A percentile compares a stretch with the other conserved stretches of the same genome.
Evolutionary conservation across 1,139 yeast genomes (phyloP).

Genomic region (Taiozyma sp.): DNA sequence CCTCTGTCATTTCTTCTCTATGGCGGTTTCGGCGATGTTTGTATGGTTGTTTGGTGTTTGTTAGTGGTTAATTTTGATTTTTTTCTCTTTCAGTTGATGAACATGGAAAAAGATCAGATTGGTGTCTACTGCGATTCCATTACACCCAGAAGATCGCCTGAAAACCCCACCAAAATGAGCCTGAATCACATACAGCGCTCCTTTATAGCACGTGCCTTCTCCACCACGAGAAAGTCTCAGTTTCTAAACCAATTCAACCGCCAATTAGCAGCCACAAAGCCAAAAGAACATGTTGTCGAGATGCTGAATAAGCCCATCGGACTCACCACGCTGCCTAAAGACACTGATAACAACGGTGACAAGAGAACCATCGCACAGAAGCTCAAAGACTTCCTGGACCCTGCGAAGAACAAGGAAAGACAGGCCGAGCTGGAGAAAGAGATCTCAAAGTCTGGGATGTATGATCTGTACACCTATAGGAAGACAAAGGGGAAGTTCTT

Average conservation of each 20-base stretch:
- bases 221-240: conserved; percentile 28
- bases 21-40: background rate
- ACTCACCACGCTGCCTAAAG: conserved; percentile 30
- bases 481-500: conserved; percentile 84
- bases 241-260: conserved; percentile 32
- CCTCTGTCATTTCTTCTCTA: background rate
- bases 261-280: conserved; percentile 32
- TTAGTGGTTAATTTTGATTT: background rate
- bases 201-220: conserved; percentile 24
- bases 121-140: no score
- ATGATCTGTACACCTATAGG: conserved; percentile 72
- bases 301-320: conserved; percentile 43
- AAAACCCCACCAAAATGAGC: background rate
- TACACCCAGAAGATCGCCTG: no score
- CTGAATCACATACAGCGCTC: conserved; percentile 11
- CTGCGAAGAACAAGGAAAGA: conserved; percentile 44
- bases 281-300: conserved; percentile 30
- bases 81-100: background rate
- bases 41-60: background rate
- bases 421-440: conserved; percentile 67
- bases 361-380: conserved; percentile 31
- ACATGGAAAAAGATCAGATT: background rate
- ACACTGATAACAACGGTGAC: conserved; percentile 32
- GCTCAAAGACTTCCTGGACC: conserved; percentile 40
- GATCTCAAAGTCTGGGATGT: conserved; percentile 80